Evolutionary conservation across 768 basidiomycete species (phyloP).

Genomic region (Suillus brevipes): DNA sequence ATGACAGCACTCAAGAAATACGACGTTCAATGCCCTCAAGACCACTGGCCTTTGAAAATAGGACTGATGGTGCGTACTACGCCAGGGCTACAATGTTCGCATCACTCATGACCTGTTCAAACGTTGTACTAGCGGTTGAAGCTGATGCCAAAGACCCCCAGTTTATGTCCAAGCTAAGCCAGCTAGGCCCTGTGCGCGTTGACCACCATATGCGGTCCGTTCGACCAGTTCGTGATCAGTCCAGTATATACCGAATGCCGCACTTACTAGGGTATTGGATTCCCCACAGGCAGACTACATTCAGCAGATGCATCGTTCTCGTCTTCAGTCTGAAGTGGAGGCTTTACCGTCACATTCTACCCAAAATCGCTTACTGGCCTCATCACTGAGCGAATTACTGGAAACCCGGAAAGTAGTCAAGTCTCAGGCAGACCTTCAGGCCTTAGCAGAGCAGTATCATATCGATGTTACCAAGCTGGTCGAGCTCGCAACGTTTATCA

Average conservation of each 20-base stretch:
- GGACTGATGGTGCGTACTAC: slow-evolving; percentile 49
- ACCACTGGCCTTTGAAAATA: slow-evolving; percentile 50
- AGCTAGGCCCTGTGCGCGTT: slow-evolving; percentile 68
- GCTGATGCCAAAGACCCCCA: slow-evolving; percentile 71
- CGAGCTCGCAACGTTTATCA: slow-evolving; percentile 56
- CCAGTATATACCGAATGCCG: too few species aligned
- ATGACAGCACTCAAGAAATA: slow-evolving; percentile 11
- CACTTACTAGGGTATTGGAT: background rate
- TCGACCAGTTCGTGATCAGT: slow-evolving; percentile 41
- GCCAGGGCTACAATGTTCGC: slow-evolving; percentile 2
- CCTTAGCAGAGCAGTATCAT: slow-evolving; percentile 53
- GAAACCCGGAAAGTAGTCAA: slow-evolving; percentile 57
- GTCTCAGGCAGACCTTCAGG: slow-evolving; percentile 43
- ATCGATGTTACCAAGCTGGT: slow-evolving; percentile 56
- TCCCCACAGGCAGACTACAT: slow-evolving; percentile 28
- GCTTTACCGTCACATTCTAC: slow-evolving; percentile 41
- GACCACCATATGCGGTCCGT: slow-evolving; percentile 60
- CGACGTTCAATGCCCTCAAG: slow-evolving; percentile 18
- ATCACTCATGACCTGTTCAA: background rate
- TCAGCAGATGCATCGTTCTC: slow-evolving; percentile 52
- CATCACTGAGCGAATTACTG: slow-evolving; percentile 55
- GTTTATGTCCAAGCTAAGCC: slow-evolving; percentile 62
- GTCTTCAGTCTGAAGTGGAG: slow-evolving; percentile 56
- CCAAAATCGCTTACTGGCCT: slow-evolving; percentile 56
- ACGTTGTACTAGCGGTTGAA: slow-evolving; percentile 48